Conservation (phyloP, 257 asterid genomes). For the Handroanthus guayacan region DNA sequence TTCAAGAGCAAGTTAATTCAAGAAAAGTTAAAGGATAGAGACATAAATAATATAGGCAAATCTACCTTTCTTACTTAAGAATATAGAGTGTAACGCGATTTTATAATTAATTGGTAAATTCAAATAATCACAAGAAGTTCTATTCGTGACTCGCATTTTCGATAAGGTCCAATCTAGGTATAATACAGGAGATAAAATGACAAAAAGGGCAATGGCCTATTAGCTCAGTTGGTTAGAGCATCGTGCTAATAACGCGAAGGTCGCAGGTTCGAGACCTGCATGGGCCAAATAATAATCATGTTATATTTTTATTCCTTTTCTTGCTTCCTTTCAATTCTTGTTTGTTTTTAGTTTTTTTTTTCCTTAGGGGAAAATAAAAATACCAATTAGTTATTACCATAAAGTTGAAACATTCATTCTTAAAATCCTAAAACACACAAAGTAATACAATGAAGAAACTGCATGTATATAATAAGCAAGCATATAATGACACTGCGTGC, state of each 20-base stretch:
- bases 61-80: no score
- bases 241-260: constrained; percentile 76
- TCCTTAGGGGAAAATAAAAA: background rate
- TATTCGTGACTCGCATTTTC: no score
- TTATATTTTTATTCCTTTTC: background rate
- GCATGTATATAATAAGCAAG: background rate
- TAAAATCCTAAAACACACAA: constrained; percentile 4
- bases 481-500: background rate
- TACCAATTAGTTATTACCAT: background rate
- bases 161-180: no score
- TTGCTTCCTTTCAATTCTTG: background rate
- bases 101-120: no score
- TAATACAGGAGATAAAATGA: no score
- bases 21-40: no score
- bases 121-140: no score
- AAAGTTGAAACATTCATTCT: background rate
- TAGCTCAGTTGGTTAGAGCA: constrained; percentile 80
- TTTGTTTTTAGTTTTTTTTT: background rate
- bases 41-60: no score
- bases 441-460: background rate
- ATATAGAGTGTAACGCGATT: no score
- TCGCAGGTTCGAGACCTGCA: constrained; percentile 70
- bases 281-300: constrained; percentile 38
- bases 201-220: constrained; percentile 59
- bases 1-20: no score